Evolutionary conservation across 2,329 filamentous ascomycete species (phyloP).

Genomic region (Coniochaeta sp.): DNA sequence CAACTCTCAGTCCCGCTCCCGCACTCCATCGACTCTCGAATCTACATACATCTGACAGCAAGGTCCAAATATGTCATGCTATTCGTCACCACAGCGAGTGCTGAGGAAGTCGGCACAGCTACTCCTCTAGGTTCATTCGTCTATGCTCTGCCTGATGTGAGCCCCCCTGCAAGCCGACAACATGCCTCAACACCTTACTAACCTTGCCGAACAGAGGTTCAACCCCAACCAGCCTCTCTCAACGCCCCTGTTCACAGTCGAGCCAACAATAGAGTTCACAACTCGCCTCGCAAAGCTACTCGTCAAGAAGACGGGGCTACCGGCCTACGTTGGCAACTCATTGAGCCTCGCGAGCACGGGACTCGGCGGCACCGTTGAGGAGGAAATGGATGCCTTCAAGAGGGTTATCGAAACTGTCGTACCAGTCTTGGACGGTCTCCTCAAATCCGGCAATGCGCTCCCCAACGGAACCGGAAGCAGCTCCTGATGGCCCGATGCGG

Average conservation of each 20-base stretch:
- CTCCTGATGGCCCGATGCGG: background rate
- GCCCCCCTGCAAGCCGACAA: slow-evolving; percentile 12
- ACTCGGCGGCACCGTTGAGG: slow-evolving; percentile 75
- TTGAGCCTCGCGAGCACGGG: slow-evolving; percentile 67
- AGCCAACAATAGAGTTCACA: slow-evolving; percentile 77
- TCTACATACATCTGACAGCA: slow-evolving; percentile 53
- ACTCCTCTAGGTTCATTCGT: slow-evolving; percentile 79
- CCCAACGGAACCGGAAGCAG: slow-evolving; percentile 7
- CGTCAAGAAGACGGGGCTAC: slow-evolving; percentile 61
- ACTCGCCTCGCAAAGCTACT: slow-evolving; percentile 77
- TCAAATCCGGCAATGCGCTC: slow-evolving; percentile 8
- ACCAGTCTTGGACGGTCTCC: slow-evolving; percentile 36
- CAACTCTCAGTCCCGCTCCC: slow-evolving; percentile 55
- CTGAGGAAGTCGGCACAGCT: slow-evolving; percentile 40
- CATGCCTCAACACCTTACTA: background rate
- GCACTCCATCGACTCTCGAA: slow-evolving; percentile 49
- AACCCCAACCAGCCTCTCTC: slow-evolving; percentile 57
- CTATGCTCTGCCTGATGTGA: slow-evolving; percentile 85
- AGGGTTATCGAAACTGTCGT: slow-evolving; percentile 65
- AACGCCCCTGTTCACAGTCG: slow-evolving; percentile 70
- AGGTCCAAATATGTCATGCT: slow-evolving; percentile 50
- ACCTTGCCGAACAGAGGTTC: slow-evolving; percentile 30
- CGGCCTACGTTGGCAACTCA: slow-evolving; percentile 87
- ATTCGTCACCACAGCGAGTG: slow-evolving; percentile 52
- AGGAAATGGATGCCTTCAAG: slow-evolving; percentile 86